Evolutionary conservation across 139 green algal genomes (phyloP).

Genomic region (Coelastrella sp.): DNA sequence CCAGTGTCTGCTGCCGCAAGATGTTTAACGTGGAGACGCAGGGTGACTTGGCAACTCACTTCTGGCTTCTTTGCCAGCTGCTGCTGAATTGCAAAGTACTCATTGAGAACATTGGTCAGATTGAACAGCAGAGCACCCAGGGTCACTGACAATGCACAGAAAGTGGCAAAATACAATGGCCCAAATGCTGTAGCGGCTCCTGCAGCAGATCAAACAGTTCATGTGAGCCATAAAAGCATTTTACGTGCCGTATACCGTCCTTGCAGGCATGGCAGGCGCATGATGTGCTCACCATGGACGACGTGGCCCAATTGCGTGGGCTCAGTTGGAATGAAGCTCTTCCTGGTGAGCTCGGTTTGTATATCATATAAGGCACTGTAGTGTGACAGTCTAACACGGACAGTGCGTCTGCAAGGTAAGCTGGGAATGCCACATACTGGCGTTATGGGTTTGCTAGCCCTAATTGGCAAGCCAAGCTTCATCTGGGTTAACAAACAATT

Average conservation of each 20-base stretch:
- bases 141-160: constrained; percentile 65
- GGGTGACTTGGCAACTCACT: not conserved
- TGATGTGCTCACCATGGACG: constrained; percentile 14
- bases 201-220: constrained; percentile 1
- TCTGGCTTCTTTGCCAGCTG: constrained; percentile 7
- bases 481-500: not conserved
- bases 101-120: constrained; percentile 52
- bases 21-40: not conserved
- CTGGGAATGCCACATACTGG: not conserved
- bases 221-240: not conserved
- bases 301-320: constrained; percentile 28
- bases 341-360: not conserved
- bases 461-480: not conserved
- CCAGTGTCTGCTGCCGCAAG: no score
- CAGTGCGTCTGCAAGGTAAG: not conserved
- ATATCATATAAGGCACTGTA: constrained; percentile 30
- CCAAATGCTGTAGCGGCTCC: constrained; percentile 10
- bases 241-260: no score
- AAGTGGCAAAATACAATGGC: constrained; percentile 54
- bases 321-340: not conserved
- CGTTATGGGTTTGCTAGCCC: constrained; percentile 20
- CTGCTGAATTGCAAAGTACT: constrained; percentile 48
- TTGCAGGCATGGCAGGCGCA: not conserved
- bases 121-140: constrained; percentile 65
- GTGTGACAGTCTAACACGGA: constrained; percentile 17